These are phyloP conservation scores for Coemansia sp. DNA, from an alignment of 192 early-diverging fungal species.

Conservation along the genomic window DNA sequence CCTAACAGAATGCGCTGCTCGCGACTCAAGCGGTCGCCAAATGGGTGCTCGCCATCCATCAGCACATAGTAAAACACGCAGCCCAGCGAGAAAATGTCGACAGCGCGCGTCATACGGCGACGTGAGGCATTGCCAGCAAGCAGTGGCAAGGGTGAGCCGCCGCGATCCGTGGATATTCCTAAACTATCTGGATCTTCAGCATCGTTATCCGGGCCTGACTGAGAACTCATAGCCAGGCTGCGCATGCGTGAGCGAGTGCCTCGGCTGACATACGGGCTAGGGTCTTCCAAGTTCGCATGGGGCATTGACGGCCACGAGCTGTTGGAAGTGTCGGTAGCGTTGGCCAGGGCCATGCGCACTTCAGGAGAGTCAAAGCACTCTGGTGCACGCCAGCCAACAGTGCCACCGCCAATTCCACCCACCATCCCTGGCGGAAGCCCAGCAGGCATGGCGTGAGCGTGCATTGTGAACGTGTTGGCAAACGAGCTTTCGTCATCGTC, in stretches of 20 bases:
- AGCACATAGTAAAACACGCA: constrained; percentile 95
- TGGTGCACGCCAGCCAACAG: constrained; percentile 95
- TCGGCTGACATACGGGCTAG: constrained; percentile 45
- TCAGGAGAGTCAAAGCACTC: constrained; percentile 68
- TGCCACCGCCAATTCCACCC: constrained; percentile 67
- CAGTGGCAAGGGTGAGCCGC: constrained; percentile 7
- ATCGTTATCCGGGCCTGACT: constrained; percentile 3
- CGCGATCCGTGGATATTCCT: constrained; percentile 22
- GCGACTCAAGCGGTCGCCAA: constrained; percentile 86
- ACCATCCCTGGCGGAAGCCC: constrained; percentile 41
- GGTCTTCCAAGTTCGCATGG: constrained; percentile 18
- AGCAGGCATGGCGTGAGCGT: constrained; percentile 16
- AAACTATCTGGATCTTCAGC: constrained; percentile 30
- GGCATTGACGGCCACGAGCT: constrained; percentile 26
- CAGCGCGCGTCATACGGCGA: constrained; percentile 71
- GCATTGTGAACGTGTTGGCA: constrained; percentile 82
- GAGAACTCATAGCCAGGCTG: constrained; percentile 20
- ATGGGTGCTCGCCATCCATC: constrained; percentile 88
- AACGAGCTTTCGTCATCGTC: constrained; percentile 93
- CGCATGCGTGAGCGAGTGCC: constrained; percentile 42
- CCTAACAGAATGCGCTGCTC: constrained; percentile 88
- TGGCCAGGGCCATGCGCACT: constrained; percentile 15
- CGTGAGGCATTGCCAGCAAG: constrained; percentile 8
- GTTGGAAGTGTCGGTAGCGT: neutral
- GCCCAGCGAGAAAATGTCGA: constrained; percentile 95